phyloP scores from a whole-genome alignment of 2,329 filamentous ascomycete species.

The Trichophaea hybrida region DNA sequence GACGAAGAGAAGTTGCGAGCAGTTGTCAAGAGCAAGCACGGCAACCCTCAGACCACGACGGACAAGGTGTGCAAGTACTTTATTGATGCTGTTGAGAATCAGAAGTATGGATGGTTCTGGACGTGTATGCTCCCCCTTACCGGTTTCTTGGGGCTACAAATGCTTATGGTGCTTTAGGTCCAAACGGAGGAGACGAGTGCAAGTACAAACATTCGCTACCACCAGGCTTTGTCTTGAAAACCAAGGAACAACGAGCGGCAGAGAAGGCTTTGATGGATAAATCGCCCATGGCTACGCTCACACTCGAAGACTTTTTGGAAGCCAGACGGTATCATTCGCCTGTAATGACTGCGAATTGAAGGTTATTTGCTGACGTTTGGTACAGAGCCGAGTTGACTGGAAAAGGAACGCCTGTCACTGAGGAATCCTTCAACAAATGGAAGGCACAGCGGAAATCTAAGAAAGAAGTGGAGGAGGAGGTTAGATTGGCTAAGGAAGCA shows the following conservation, averaged over 20 bases:
- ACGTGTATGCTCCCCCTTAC: slow-evolving; percentile 42
- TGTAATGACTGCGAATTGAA: neutral
- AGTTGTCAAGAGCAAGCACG: slow-evolving; percentile 90
- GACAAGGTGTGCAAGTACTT: slow-evolving; percentile 99
- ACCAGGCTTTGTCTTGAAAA: slow-evolving; percentile 94
- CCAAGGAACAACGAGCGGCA: slow-evolving; percentile 85
- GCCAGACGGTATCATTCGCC: slow-evolving; percentile 50
- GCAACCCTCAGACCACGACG: slow-evolving; percentile 85
- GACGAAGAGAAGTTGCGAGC: slow-evolving; percentile 88
- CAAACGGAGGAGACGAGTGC: slow-evolving; percentile 92
- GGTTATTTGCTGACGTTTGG: neutral
- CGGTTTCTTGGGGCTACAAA: neutral
- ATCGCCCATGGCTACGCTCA: slow-evolving; percentile 83
- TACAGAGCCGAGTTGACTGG: slow-evolving; percentile 69
- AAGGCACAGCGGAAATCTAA: slow-evolving; percentile 89
- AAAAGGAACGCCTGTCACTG: slow-evolving; percentile 80
- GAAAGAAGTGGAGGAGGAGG: slow-evolving; percentile 88
- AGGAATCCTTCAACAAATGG: slow-evolving; percentile 89
- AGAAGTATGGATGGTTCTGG: slow-evolving; percentile 99
- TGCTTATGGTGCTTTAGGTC: slow-evolving; percentile 30
- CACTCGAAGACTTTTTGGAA: slow-evolving; percentile 92
- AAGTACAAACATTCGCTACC: slow-evolving; percentile 96
- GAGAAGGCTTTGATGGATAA: slow-evolving; percentile 96
- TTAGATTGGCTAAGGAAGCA: slow-evolving; percentile 80
- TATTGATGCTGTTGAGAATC: slow-evolving; percentile 91